phyloP scores from a whole-genome alignment of 2,329 filamentous ascomycete genomes.

The Penicillium concentricum region DNA sequence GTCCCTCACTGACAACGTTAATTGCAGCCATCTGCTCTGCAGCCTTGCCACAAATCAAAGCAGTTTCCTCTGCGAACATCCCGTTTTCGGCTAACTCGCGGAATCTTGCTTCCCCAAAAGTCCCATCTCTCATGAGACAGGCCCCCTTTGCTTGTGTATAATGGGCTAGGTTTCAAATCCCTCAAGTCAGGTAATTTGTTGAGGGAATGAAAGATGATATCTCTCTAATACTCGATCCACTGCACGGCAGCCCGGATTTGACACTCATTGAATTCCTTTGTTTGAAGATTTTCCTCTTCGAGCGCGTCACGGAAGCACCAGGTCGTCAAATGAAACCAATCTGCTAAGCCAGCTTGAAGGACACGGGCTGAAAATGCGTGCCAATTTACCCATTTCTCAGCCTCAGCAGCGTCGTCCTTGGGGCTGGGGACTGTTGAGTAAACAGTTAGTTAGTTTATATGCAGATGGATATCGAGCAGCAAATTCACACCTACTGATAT shows the following conservation, averaged over 20 bases:
- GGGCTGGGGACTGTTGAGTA: background rate
- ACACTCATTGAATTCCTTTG: background rate
- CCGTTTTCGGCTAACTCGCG: background rate
- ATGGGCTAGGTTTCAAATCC: background rate
- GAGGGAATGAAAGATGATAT: background rate
- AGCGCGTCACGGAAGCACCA: background rate
- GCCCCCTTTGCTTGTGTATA: background rate
- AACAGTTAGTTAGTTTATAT: background rate
- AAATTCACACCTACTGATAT: background rate
- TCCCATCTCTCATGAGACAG: background rate
- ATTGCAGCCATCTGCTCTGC: background rate
- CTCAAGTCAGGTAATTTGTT: background rate
- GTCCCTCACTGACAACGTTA: too few species aligned
- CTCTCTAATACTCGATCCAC: background rate
- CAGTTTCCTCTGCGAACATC: background rate
- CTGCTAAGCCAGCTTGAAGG: background rate
- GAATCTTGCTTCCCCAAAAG: background rate
- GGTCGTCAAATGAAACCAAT: background rate
- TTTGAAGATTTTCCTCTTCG: background rate
- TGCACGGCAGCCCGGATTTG: background rate
- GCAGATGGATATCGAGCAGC: background rate
- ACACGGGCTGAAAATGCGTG: conserved; percentile 1
- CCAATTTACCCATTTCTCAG: background rate
- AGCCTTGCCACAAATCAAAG: background rate
- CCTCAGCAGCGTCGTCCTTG: background rate